Evolutionary conservation across 2,329 filamentous ascomycete species (phyloP).

Genomic region (Trichoderma asperellum): DNA sequence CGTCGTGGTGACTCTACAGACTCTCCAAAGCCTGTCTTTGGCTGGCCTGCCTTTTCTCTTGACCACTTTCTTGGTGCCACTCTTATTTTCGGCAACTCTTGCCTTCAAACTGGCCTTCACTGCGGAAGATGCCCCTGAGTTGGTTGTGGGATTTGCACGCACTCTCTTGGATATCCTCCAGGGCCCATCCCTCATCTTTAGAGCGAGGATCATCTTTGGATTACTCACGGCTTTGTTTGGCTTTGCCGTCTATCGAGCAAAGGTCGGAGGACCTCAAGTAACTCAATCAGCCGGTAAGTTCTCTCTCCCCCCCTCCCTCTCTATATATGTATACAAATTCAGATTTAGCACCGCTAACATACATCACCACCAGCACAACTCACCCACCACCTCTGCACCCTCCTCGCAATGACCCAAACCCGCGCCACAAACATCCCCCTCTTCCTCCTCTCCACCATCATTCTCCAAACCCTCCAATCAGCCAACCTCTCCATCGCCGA

Average conservation of each 20-base stretch:
- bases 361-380: constrained; percentile 42
- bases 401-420: constrained; percentile 87
- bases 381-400: constrained; percentile 71
- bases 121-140: constrained; percentile 82
- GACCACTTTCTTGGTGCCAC: constrained; percentile 47
- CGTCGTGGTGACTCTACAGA: constrained; percentile 56
- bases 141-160: constrained; percentile 58
- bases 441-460: constrained; percentile 72
- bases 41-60: constrained; percentile 48
- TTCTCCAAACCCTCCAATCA: constrained; percentile 55
- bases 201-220: constrained; percentile 56
- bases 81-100: constrained; percentile 60
- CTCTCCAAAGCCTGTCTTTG: constrained; percentile 50
- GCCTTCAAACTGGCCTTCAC: constrained; percentile 92
- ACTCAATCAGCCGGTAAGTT: constrained; percentile 40
- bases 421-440: constrained; percentile 83
- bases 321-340: neutral
- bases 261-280: constrained; percentile 36
- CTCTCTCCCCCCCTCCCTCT: neutral
- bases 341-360: neutral
- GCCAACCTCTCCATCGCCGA: constrained; percentile 58
- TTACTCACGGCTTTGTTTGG: constrained; percentile 47
- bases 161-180: constrained; percentile 47
- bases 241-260: constrained; percentile 47
- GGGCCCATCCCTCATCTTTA: constrained; percentile 51